Evolutionary conservation across 371 early-diverging fungal species (phyloP).

Genomic region (Sporodiniella umbellata): DNA sequence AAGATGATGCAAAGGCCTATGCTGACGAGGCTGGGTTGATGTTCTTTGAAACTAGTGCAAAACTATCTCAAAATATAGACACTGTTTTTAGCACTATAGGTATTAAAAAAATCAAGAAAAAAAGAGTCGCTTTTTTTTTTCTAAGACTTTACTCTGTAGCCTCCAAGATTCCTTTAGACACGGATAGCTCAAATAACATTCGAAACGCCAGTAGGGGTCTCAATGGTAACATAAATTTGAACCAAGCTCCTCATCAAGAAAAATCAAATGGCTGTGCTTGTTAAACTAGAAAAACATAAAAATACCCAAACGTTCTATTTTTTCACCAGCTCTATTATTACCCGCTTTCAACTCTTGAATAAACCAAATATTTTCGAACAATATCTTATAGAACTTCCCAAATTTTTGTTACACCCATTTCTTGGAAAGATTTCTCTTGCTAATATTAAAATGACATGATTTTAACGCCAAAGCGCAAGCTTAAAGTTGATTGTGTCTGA

Average conservation of each 20-base stretch:
- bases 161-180: conserved; percentile 20
- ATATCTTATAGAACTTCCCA: no score
- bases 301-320: neutral
- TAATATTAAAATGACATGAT: no score
- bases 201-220: conserved; percentile 7
- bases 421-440: no score
- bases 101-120: conserved; percentile 32
- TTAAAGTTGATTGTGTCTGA: no score
- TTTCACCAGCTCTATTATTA: neutral
- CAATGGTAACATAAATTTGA: conserved; percentile 13
- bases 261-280: conserved; percentile 19
- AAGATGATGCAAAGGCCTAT: conserved; percentile 70
- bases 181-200: conserved; percentile 2
- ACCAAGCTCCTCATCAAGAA: conserved; percentile 6
- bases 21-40: conserved; percentile 74
- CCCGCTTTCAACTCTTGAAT: neutral
- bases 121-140: neutral
- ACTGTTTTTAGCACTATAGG: conserved; percentile 69
- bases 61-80: conserved; percentile 78
- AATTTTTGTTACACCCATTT: no score
- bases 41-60: conserved; percentile 85
- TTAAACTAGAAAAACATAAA: conserved; percentile 3
- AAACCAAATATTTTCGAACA: no score
- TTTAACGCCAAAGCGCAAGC: no score
- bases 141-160: conserved; percentile 4